A percentile compares a stretch with the other conserved stretches of the same genome.
Evolutionary conservation across 169 alveolate species (phyloP).

Genomic region (Plasmodium yoelii): DNA sequence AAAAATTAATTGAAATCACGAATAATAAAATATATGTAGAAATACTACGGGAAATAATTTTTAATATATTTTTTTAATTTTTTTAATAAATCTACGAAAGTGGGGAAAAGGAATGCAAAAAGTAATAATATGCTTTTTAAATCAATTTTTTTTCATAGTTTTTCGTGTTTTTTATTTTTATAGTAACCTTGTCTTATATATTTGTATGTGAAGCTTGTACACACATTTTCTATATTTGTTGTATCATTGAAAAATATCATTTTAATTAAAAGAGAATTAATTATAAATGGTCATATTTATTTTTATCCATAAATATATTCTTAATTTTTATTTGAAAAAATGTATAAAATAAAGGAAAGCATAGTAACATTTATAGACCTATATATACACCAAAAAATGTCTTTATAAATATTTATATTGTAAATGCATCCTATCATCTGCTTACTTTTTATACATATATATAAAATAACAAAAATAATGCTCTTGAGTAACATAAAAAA

Average conservation of each 20-base stretch:
- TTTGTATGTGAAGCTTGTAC: neutral
- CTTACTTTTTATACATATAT: too few relatives aligned
- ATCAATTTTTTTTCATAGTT: neutral
- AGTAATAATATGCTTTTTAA: neutral
- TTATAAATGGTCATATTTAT: neutral
- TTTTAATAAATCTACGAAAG: neutral
- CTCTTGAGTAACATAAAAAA: too few relatives aligned
- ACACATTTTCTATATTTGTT: neutral
- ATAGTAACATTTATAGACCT: too few relatives aligned
- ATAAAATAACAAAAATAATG: too few relatives aligned
- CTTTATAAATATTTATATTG: too few relatives aligned
- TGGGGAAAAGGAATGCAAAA: neutral
- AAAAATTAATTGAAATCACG: neutral
- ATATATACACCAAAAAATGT: too few relatives aligned
- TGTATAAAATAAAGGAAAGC: too few relatives aligned
- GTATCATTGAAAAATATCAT: neutral
- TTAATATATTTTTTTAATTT: too few relatives aligned
- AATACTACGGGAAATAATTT: neutral
- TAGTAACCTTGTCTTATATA: constrained; percentile 7
- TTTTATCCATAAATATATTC: neutral
- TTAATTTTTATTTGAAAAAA: too few relatives aligned
- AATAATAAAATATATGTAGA: neutral
- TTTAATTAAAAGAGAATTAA: neutral
- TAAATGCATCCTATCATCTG: too few relatives aligned
- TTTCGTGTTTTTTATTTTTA: neutral